Base-by-base conservation (phyloP, 768 basidiomycete species). In the Russula sp. region DNA sequence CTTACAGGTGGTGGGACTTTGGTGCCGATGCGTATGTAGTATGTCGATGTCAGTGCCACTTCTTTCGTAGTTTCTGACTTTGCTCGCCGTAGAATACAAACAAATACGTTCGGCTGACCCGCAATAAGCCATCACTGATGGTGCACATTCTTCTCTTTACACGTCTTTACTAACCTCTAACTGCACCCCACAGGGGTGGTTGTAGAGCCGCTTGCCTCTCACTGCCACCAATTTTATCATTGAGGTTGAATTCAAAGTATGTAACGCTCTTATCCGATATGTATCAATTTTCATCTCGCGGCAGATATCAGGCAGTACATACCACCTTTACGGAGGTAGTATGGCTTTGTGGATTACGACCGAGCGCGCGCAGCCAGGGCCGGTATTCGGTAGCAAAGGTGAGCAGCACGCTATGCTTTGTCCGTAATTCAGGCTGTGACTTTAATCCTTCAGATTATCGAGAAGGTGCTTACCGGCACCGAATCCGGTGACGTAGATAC, bases 191-290 rank as follows among this genome's bases (percentile, higher is more conserved):
- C 51, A 90, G 89, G 97, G 97, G 65, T 99, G 94, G 94, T 75
- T 99, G 48, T 99, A 96, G 97, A 91, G 91, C 6, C 86, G 97
- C 51, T 81, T 98, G 62, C 89, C 93, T 3, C 70, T 99, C 34
- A 87, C 87, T 6, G 80, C 90, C 4, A 68, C 78, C 6, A 92
- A 93, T 71, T 98, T 80, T 66, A 84, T 96, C 59, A 79, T 98
- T 20, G 96, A 98, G 73, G 77, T 93, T 39, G 96, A 99, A 75
- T 99, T 98, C 82, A 94, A 93, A 79, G 92, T 92, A 57, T 27
- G 72, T 62, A 20, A 16, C 16, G 6, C 37, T 47, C 13, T 39
- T 18, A 50, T 11, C 32, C 61, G 11, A 63, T 37, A 10, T 37
- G 6, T 47, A 48, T 54, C 11, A 16, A 51, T 39, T 39, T 20